Base-by-base conservation (phyloP, 1,284 basidiomycete genomes). In the Austroboletus novae-zelandiae region DNA sequence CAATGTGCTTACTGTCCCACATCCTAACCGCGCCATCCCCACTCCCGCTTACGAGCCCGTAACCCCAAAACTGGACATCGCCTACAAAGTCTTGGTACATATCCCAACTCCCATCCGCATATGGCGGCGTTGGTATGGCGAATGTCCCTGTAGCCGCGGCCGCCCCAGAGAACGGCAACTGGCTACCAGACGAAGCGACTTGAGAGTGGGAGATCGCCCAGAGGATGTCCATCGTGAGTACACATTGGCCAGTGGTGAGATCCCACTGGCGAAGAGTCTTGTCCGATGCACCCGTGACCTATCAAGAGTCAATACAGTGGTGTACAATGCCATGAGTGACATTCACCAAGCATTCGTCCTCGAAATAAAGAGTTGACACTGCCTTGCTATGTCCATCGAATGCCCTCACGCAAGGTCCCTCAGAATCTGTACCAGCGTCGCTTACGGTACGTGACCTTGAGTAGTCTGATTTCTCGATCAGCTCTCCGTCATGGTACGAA, bases 241-340 rank as follows among this genome's bases (percentile, higher is more conserved):
- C 88, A 68, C 96, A 98, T 75, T 99, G 96, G 5, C 96, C 96
- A 0, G 96, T 98, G 36, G 84, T 84, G 50, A 99, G 82, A 67
- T 99, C 96, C 97, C 97, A 99, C 69, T 99, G 95, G 3, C 96
- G 88, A 52, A 99, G 80, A 1, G 97, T 99, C 74, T 98, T 98
- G 75, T 99, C 97, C 4, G 92, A 94, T 4, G 96, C 96, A 43
- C 97, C 97, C 2, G 95, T 97, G 11, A 98, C 91, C 91, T 92
- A 57, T 13, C 46, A 40, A 53, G 41, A 27, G 48, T 57, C 50
- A 62, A 52, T 43, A 43, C 14, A 30, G 31, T 46, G 30, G 29
- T 32, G 9, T n/a, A 49, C 25, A 55, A 45, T 9, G 35, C 43
- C 41, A 49, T 23, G 45, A 47, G 31, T 17, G 53, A 9, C 29